Base-by-base conservation (phyloP, 371 early-diverging fungal genomes). In the Circinella umbellata region DNA sequence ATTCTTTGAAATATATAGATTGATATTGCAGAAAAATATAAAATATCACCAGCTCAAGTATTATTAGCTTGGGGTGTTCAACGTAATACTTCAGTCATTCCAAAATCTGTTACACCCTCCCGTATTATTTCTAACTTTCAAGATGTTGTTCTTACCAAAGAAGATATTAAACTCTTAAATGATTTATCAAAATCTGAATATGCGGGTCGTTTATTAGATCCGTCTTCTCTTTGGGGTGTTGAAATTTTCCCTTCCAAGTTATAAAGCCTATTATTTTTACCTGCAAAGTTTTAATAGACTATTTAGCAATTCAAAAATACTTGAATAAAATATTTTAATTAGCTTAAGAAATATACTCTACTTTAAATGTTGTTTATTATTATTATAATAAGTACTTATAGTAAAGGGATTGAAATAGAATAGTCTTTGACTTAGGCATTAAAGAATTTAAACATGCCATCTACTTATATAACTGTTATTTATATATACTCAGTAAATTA, bases 61-160 rank as follows among this genome's bases (percentile, higher is more conserved):
- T 76, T 93, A 20, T 77, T 94, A 27, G 82, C 89, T 18, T 96
- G 94, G 93, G 90, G 86, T 55, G 76, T 88, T 17, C 86, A 92
- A 80, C 88, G 91, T 64, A 90, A 89, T 35, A 84, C 81, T 34
- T 76, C 79, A 20, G 90, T 88, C 4, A 86, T 91, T 73, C 89
- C 90, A 61, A 90, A 91, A 76, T 88, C 88, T 9, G 83, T 83
- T 15, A 86, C 81, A 17, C 78, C 82, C 4, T 78, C 80, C 9
- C 82, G 91, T 61, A 79, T 86, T 65, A 62, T 74, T 35, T 71
- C 76, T 51, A 90, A 90, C 75, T 86, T 86, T 53, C 62, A 89
- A 48, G 77, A 77, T n/a, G 74, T 85, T 63, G 73, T 68, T 13
- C 77, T 90, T 18, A 73, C 73, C 20, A 69, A 77, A 37, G 80